These are phyloP conservation scores for Pisolithus thermaeus DNA, from an alignment of 1,284 basidiomycete species.

Conservation along the genomic window DNA sequence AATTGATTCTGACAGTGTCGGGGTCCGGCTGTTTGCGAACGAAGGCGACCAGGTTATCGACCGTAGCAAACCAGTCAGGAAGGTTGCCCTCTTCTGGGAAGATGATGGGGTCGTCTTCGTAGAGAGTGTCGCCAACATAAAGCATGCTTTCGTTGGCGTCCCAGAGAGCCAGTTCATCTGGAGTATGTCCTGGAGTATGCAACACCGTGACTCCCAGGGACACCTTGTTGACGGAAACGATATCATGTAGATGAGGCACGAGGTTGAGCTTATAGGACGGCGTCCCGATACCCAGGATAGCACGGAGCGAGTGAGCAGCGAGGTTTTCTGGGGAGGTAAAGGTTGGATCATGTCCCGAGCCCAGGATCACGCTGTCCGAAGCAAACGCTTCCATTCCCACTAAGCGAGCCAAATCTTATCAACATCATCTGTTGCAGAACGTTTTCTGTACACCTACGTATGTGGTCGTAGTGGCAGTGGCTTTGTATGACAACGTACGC, in stretches of 20 bases:
- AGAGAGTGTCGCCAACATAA: constrained; percentile 51
- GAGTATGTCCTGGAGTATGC: constrained; percentile 52
- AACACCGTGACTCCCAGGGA: constrained; percentile 36
- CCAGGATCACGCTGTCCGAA: constrained; percentile 37
- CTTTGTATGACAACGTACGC: neutral
- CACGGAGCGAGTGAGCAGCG: constrained; percentile 33
- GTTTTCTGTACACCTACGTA: no score
- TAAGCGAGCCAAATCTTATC: no score
- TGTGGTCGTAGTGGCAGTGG: no score
- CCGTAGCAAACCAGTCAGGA: constrained; percentile 39
- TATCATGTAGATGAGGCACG: constrained; percentile 34
- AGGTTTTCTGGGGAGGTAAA: constrained; percentile 38
- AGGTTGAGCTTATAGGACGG: constrained; percentile 41
- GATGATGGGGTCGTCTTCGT: constrained; percentile 48
- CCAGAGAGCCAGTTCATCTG: constrained; percentile 50
- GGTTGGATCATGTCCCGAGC: constrained; percentile 38
- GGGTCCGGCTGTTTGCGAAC: constrained; percentile 26
- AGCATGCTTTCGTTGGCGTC: constrained; percentile 43
- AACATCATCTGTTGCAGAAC: no score
- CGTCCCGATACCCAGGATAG: constrained; percentile 25
- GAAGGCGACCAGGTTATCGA: constrained; percentile 38
- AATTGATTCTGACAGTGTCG: constrained; percentile 37
- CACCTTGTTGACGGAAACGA: constrained; percentile 13
- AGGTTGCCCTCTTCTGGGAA: constrained; percentile 47
- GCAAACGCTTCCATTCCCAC: no score